Conservation (phyloP, 2,329 filamentous ascomycete genomes). For the Fusarium sp. region DNA sequence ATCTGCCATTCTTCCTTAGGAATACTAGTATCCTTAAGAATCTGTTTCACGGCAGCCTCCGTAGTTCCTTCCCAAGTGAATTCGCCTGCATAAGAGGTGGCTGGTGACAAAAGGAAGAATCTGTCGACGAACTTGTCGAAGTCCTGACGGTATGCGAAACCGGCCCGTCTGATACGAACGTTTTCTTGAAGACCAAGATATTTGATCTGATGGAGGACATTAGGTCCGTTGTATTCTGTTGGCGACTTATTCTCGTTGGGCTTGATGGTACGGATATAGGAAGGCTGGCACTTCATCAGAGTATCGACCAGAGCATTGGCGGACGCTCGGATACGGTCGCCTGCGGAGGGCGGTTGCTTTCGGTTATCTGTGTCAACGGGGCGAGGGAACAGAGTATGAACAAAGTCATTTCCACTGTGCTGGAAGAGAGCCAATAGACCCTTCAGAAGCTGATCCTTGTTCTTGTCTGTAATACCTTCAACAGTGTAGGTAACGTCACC, state of each 20-base stretch:
- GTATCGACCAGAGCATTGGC: slow-evolving; percentile 96
- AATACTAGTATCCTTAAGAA: slow-evolving; percentile 96
- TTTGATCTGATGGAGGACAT: slow-evolving; percentile 98
- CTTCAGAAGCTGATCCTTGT: slow-evolving; percentile 97
- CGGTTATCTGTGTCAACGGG: slow-evolving; percentile 97
- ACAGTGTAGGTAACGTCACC: slow-evolving; percentile 96
- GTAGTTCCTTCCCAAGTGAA: slow-evolving; percentile 95
- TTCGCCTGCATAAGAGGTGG: slow-evolving; percentile 95
- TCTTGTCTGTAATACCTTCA: slow-evolving; percentile 98
- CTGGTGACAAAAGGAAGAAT: slow-evolving; percentile 94
- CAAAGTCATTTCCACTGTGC: slow-evolving; percentile 84
- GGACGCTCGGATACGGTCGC: slow-evolving; percentile 94
- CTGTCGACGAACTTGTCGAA: slow-evolving; percentile 99
- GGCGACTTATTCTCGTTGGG: slow-evolving; percentile 99
- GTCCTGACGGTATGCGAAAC: slow-evolving; percentile 95
- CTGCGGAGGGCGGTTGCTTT: slow-evolving; percentile 91
- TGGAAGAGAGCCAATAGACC: slow-evolving; percentile 90
- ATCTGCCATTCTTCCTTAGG: slow-evolving; percentile 96
- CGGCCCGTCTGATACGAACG: slow-evolving; percentile 94
- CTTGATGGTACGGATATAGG: slow-evolving; percentile 99
- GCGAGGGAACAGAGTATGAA: slow-evolving; percentile 90
- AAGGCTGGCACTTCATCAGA: slow-evolving; percentile 96
- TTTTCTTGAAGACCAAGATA: slow-evolving; percentile 99
- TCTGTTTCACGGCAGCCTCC: slow-evolving; percentile 88
- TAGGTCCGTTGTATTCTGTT: slow-evolving; percentile 88